These are phyloP conservation scores for Aspergillus fischeri DNA, from an alignment of 2,329 filamentous ascomycete species.

Conservation along the genomic window DNA sequence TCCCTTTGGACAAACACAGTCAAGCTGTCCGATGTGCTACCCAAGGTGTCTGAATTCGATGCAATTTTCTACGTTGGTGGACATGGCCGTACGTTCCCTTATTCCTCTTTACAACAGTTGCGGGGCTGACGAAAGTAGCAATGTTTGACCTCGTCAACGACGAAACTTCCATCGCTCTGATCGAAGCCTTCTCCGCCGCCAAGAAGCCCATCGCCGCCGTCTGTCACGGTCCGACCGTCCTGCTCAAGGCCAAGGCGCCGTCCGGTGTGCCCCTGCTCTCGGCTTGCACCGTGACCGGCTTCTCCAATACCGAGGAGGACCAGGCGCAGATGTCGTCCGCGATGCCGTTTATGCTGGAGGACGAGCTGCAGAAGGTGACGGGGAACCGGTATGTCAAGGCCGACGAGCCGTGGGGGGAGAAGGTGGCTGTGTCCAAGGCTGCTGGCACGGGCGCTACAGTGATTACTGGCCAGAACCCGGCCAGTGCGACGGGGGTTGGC, in stretches of 20 bases:
- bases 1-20: slow-evolving; percentile 61
- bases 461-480: slow-evolving; percentile 48
- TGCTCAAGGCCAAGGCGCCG: slow-evolving; percentile 41
- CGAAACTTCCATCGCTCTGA: slow-evolving; percentile 40
- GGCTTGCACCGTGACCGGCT: slow-evolving; percentile 42
- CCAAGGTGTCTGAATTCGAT: slow-evolving; percentile 58
- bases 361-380: slow-evolving; percentile 35
- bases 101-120: not conserved
- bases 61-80: slow-evolving; percentile 60
- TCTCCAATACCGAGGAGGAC: slow-evolving; percentile 46
- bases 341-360: slow-evolving; percentile 46
- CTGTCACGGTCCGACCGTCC: slow-evolving; percentile 46
- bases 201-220: slow-evolving; percentile 49
- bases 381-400: slow-evolving; percentile 44
- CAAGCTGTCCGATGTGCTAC: slow-evolving; percentile 54
- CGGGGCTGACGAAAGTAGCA: slow-evolving; percentile 19
- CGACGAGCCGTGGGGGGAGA: slow-evolving; percentile 40
- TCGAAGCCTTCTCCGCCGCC: slow-evolving; percentile 45
- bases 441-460: slow-evolving; percentile 27
- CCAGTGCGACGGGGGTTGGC: slow-evolving; percentile 41
- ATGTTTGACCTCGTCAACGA: slow-evolving; percentile 50
- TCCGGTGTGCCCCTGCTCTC: slow-evolving; percentile 41
- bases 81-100: slow-evolving; percentile 48
- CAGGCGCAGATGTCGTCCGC: slow-evolving; percentile 32
- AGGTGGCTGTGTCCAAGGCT: slow-evolving; percentile 38